These are phyloP conservation scores for Starmerella floricola DNA, from an alignment of 805 yeast species.

Conservation along the genomic window DNA sequence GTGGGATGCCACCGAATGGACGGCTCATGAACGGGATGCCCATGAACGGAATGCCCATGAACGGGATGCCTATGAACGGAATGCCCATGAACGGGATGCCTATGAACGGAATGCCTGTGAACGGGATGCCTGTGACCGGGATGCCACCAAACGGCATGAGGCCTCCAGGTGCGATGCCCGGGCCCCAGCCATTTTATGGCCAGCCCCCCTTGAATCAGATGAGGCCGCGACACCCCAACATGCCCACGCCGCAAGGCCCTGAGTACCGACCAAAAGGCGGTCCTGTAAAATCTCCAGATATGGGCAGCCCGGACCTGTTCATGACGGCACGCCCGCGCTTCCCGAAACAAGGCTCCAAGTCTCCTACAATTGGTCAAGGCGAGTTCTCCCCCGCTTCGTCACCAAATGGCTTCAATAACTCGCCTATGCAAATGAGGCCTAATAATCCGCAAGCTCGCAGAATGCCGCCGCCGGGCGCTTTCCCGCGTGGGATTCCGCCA, in stretches of 20 bases:
- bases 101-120: neutral
- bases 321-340: conserved; percentile 7
- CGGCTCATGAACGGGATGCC: conserved; percentile 1
- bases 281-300: neutral
- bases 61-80: conserved; percentile 2
- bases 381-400: conserved; percentile 1
- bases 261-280: neutral
- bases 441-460: neutral
- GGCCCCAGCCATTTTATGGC: too few relatives aligned
- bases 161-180: too few relatives aligned
- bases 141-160: neutral
- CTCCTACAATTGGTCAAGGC: neutral
- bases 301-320: conserved; percentile 4
- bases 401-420: neutral
- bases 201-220: too few relatives aligned
- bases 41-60: neutral
- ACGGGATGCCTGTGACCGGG: neutral
- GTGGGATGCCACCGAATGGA: conserved; percentile 1
- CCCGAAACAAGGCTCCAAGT: conserved; percentile 5
- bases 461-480: conserved; percentile 2
- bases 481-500: conserved; percentile 2
- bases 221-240: neutral
- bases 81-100: conserved; percentile 2
- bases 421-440: conserved; percentile 6
- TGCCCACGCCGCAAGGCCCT: neutral